Evolutionary conservation across 139 green algal genomes (phyloP), one percentile per base, ranked within the genome.

Genomic region (Chara braunii): DNA sequence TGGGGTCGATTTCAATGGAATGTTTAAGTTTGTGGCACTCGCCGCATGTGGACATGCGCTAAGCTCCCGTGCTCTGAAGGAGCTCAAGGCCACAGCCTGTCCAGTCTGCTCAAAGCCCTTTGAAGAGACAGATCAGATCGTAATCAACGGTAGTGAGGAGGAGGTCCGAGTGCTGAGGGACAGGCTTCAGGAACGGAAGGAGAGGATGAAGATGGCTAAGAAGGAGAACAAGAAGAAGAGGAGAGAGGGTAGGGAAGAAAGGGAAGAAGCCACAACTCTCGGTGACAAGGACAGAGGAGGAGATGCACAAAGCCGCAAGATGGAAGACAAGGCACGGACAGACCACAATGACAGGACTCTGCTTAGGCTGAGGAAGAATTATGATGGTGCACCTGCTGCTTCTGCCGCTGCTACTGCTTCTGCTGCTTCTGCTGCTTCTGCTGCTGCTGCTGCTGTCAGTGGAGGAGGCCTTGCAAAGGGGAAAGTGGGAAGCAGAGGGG

Each of bases 1-100:
- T 12, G 72, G 74, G 3, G 59, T 51, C 31, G 72, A 80, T 36
- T 75, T 80, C 35, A 80, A 80, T 37, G 72, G 72, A 18, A 33
- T 28, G 30, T 81, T 68, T 35, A 70, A 37, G 30, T 80, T 80
- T 42, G 53, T 52, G 8, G 53, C 37, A 26, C 43, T 80, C 12
- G 29, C 50, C 51, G 18, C 64, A 29, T 65, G 37, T 28, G 72
- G 72, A 5, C 71, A 76, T 22, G 72, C 79, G 32, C 31, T 80
- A 22, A 81, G 71, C 45, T 53, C 68, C 18, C 72, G 51, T 22
- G 72, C 72, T 23, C 33, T 80, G 1, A 80, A 67, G 40, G 71
- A 80, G 26, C 53, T 57, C 28, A 34, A 40, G 0, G 43, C 65
- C 5, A 43, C 58, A 18, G 35, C 55, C 3, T 74, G 65, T 24